Evolutionary conservation across 305 asterid species (phyloP).

Genomic region (Fraxinus floribunda): DNA sequence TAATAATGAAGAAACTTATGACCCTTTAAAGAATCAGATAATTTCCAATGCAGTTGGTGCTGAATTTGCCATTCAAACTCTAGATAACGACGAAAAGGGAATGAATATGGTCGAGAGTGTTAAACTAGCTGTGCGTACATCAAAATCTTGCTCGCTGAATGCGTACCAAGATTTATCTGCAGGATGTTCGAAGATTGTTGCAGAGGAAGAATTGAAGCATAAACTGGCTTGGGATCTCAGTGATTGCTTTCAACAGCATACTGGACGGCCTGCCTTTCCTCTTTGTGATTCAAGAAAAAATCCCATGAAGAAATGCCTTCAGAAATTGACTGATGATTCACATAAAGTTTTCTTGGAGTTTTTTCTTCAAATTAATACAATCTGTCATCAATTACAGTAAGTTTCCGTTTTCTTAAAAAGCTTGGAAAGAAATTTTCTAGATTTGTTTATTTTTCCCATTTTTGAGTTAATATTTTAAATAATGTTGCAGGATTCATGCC

Average conservation of each 20-base stretch:
- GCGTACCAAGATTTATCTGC: conserved; percentile 45
- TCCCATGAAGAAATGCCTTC: conserved; percentile 46
- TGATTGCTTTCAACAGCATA: conserved; percentile 70
- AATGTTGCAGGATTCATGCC: conserved; percentile 34
- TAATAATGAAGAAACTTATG: neutral
- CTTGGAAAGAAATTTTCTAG: neutral
- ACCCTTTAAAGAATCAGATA: conserved; percentile 5
- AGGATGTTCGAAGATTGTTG: conserved; percentile 60
- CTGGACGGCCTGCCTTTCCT: conserved; percentile 69
- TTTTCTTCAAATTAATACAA: conserved; percentile 65
- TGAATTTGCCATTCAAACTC: conserved; percentile 51
- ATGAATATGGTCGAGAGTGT: conserved; percentile 36
- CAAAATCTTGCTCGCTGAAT: conserved; percentile 52
- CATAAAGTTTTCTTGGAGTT: conserved; percentile 55
- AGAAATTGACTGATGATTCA: conserved; percentile 45
- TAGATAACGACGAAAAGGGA: conserved; percentile 33
- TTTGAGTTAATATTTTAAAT: no score
- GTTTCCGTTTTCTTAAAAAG: neutral
- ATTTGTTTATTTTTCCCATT: neutral
- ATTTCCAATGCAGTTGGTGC: conserved; percentile 28
- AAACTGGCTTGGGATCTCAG: conserved; percentile 81
- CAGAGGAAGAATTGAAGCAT: conserved; percentile 60
- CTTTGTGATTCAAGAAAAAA: conserved; percentile 44
- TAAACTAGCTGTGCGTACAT: conserved; percentile 17
- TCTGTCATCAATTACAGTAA: conserved; percentile 87